Base-by-base conservation (phyloP, 441 rosid genomes). In the Populus hybrid region DNA sequence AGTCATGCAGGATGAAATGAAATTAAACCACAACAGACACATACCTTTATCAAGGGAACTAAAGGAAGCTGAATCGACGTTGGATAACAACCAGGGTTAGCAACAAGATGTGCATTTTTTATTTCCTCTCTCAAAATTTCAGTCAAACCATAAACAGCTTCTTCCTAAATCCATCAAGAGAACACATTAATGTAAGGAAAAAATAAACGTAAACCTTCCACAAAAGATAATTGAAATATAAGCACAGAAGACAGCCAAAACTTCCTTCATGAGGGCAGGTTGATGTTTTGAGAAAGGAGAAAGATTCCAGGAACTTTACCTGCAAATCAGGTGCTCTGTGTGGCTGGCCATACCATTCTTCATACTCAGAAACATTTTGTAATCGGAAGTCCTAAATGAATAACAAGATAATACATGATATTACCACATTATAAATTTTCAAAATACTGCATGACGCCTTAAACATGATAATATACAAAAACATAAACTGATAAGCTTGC, bases 81-180 rank as follows among this genome's bases (percentile, higher is more conserved):
- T 8, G 99, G 99, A 82, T 96, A 96, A 81, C 98, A 94, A 76
- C 98, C 99, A 71, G 98, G 99, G 78, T 96, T 96, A 86, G 98
- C 99, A 53, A 96, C 98, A 46, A 96, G 84, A 24, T 85, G 89
- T 8, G 98, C 98, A 68, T 72, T 75, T 86, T 75, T 86, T n/a
- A 96, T 85, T 81, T 90, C 91, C 23, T 92, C 92, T 81, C 99
- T 87, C 46, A 66, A 83, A 77, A 94, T 78, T 90, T 94, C 98
- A 20, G 99, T 96, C 90, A 96, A 86, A 71, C 99, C 99, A 86
- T 94, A 96, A 14, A 94, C 88, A 81, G 92, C 99, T 80, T 92
- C 95, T 84, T 90, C 86, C 98, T 96, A 85, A 72, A 85, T 65
- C 74, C 79, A 69, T 40, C n/a, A 14, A 73, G 70, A 50, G 10